Evolutionary conservation across 73 alveolate genomes (phyloP).

Genomic region (Paramecium primaurelia): DNA sequence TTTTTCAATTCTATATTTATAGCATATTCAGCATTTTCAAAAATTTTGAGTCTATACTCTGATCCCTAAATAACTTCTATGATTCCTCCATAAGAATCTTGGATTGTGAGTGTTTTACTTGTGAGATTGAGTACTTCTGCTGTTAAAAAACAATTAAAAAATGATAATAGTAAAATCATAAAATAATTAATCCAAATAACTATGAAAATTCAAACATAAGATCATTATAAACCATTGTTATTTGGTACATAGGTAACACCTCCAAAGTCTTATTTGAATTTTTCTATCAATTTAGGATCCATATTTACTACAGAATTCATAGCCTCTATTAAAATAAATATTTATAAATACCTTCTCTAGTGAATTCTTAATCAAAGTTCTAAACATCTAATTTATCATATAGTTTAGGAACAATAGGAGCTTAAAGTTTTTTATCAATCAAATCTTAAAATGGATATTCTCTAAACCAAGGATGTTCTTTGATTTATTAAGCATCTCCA

Average conservation of each 20-base stretch:
- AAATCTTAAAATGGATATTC: constrained; percentile 87
- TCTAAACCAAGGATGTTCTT: constrained; percentile 89
- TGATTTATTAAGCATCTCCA: constrained; percentile 84
- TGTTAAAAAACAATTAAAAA: neutral
- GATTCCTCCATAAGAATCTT: neutral
- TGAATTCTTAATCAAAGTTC: constrained; percentile 53
- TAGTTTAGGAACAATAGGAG: constrained; percentile 77
- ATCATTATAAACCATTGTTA: neutral
- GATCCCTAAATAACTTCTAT: neutral
- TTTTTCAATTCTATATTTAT: neutral
- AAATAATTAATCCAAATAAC: neutral
- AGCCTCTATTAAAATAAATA: neutral
- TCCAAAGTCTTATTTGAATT: neutral
- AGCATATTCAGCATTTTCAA: neutral
- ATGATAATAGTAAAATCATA: neutral
- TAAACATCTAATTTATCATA: constrained; percentile 53
- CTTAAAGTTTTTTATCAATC: constrained; percentile 50
- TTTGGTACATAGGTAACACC: neutral
- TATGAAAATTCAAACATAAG: neutral
- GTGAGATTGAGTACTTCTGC: neutral
- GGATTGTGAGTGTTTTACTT: neutral
- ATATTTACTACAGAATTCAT: constrained; percentile 16
- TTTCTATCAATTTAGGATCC: neutral
- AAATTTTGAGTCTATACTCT: neutral
- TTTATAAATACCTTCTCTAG: constrained; percentile 8